Evolutionary conservation across 2,329 filamentous ascomycete genomes (phyloP).

Genomic region (Fusarium sp.): DNA sequence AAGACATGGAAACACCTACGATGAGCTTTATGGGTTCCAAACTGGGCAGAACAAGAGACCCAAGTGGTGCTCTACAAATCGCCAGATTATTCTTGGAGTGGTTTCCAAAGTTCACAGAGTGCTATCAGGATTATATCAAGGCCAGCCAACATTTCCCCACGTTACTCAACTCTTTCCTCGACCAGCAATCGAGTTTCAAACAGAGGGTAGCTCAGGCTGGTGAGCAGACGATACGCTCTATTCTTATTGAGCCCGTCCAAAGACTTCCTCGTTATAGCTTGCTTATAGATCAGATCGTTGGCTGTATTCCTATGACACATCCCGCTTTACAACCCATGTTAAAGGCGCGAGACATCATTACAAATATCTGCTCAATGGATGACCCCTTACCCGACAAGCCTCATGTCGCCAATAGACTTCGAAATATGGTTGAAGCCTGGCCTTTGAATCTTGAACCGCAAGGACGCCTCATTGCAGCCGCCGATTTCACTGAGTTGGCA

Average conservation of each 20-base stretch:
- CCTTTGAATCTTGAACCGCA: conserved; percentile 74
- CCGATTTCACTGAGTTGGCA: conserved; percentile 80
- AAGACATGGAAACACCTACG: conserved; percentile 73
- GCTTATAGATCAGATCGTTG: conserved; percentile 94
- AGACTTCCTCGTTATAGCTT: conserved; percentile 92
- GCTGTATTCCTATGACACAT: conserved; percentile 84
- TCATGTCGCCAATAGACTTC: conserved; percentile 77
- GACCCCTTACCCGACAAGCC: conserved; percentile 74
- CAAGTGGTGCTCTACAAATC: conserved; percentile 80
- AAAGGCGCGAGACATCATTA: conserved; percentile 90
- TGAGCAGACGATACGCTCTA: conserved; percentile 88
- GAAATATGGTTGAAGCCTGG: conserved; percentile 81
- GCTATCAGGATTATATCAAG: conserved; percentile 92
- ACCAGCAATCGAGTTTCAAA: conserved; percentile 83
- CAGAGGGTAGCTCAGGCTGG: conserved; percentile 83
- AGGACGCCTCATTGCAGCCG: conserved; percentile 82
- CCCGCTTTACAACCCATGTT: conserved; percentile 84
- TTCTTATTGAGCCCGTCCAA: conserved; percentile 96
- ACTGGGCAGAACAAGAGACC: conserved; percentile 67
- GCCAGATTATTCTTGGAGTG: conserved; percentile 86
- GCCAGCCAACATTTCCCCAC: conserved; percentile 88
- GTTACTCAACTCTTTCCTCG: conserved; percentile 80
- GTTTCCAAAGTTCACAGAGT: conserved; percentile 91
- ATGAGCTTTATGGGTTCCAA: conserved; percentile 53
- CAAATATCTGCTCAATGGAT: conserved; percentile 95